Base-by-base conservation (phyloP, 2,329 filamentous ascomycete species). In the Beauveria medogensis region DNA sequence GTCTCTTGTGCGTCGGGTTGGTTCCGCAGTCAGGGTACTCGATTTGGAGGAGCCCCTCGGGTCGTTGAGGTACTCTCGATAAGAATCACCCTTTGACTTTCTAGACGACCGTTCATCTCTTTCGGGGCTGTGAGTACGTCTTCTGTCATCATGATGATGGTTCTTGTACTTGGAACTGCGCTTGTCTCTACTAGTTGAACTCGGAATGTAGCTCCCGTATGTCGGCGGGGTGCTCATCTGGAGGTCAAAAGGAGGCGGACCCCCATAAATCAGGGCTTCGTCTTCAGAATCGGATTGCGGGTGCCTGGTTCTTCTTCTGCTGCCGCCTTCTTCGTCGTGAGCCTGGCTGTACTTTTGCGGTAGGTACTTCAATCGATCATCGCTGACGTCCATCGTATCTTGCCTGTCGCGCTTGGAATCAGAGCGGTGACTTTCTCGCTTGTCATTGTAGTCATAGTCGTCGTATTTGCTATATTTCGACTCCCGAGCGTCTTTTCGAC, bases 201-300 rank as follows among this genome's bases (percentile, higher is more conserved):
- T 63, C 5, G 70, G 64, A 6, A 69, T 64, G 58, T 70, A 69
- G 57, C 64, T 70, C 16, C 68, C 70, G 30, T 70, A 73, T 5
- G 70, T 69, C 3, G 64, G 64, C 60, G 59, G 30, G 30, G 63
- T 12, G 60, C 64, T 37, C 61, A 43, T 20, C 37, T 48, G 62
- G 30, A 28, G 47, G 14, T 44, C n/a, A 20, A 37, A 40, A 61
- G 63, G 28, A 66, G 63, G 26, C 64, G 56, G 63, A 67, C 71
- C 69, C 34, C 82, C 82, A 63, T 84, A 84, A 3, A 80, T 80
- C 10, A 84, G 70, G 61, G 81, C 77, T 4, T 80, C 78, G 34
- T 80, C 77, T 62, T 69, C 68, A 4, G 65, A 65, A 24, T 69
- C 67, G 40, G 63, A 44, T 56, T 59, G 22, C 48, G 50, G 57